Conservation (phyloP, 2,329 filamentous ascomycete species). For the Diaporthe batatas region DNA sequence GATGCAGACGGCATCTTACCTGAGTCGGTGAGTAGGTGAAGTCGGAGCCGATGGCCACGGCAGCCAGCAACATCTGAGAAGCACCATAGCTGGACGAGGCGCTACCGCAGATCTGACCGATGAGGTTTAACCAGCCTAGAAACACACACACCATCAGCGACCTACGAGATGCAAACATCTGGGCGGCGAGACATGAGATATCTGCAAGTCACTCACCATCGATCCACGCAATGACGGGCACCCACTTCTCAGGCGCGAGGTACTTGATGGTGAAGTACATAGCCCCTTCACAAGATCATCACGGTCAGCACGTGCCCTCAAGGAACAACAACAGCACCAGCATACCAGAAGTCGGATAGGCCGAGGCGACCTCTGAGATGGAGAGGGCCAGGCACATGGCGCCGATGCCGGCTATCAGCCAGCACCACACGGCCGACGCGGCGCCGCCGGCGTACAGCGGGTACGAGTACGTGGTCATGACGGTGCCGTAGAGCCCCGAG, state of each 20-base stretch:
- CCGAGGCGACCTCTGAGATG: constrained; percentile 69
- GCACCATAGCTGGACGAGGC: constrained; percentile 68
- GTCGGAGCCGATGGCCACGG: constrained; percentile 61
- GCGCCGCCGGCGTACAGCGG: constrained; percentile 66
- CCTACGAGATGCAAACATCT: too few relatives aligned
- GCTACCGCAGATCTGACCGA: constrained; percentile 64
- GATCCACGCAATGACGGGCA: constrained; percentile 64
- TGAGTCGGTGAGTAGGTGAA: constrained; percentile 59
- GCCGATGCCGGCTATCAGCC: constrained; percentile 68
- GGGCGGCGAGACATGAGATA: neutral
- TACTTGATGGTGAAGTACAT: constrained; percentile 69
- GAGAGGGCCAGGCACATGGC: constrained; percentile 68
- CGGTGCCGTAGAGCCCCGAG: constrained; percentile 67
- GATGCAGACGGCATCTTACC: neutral
- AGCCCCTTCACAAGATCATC: constrained; percentile 48
- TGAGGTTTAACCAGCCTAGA: constrained; percentile 61
- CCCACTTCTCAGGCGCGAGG: constrained; percentile 61
- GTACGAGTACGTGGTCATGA: constrained; percentile 68
- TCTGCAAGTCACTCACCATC: constrained; percentile 45
- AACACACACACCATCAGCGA: constrained; percentile 22
- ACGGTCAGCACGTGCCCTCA: too few relatives aligned
- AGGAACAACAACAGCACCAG: neutral
- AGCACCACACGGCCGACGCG: constrained; percentile 69
- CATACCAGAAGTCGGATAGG: constrained; percentile 69
- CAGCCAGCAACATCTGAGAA: constrained; percentile 65